Evolutionary conservation across 2,329 filamentous ascomycete genomes (phyloP), one percentile per base, ranked within the genome.

Genomic region (Claviceps arundinis): DNA sequence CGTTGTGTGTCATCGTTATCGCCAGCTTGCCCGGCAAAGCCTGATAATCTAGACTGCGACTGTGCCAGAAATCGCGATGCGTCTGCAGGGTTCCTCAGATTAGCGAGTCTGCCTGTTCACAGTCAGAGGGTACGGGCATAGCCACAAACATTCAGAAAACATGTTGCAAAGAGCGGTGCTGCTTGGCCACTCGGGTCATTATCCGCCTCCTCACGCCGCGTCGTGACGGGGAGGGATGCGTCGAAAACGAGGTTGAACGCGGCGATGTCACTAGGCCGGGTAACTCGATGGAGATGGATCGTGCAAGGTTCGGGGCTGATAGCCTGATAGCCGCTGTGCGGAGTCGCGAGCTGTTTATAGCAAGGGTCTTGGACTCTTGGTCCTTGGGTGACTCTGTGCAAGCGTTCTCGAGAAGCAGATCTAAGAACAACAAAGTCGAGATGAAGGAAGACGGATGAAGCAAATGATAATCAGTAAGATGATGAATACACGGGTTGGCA

Each of bases 51-150:
- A 56, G 90, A 95, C 74, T 95, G 90, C 59, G 90, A 96, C 79
- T 97, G 93, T 56, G 90, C 88, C 62, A 98, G 82, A 68, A 98
- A 98, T 61, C 85, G 85, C 59, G 91, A 97, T 63, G 93, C 93
- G 84, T 97, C 93, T 96, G 64, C 26, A 50, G 37, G 19, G 19
- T 11, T 47, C 14, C 11, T 34, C 16, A 11, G 19, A 24, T 50
- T 37, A 53, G 48, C 48, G 40, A 50, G 14, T 14, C 30, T 19
- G 30, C 16, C 17, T 26, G 2, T 44, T 44, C 19, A 44, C 42
- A 16, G 17, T 8, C 40, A 9, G 9, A 19, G n/a, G 17, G 9
- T n/a, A 41, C 40, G 22, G 22, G 4, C 4, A 43, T 3, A 22
- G 41, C 17, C 34, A 16, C 87, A 72, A 77, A 94, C 89, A 95